Base-by-base conservation (phyloP, 192 early-diverging fungal genomes). In the Backusella sp. region DNA sequence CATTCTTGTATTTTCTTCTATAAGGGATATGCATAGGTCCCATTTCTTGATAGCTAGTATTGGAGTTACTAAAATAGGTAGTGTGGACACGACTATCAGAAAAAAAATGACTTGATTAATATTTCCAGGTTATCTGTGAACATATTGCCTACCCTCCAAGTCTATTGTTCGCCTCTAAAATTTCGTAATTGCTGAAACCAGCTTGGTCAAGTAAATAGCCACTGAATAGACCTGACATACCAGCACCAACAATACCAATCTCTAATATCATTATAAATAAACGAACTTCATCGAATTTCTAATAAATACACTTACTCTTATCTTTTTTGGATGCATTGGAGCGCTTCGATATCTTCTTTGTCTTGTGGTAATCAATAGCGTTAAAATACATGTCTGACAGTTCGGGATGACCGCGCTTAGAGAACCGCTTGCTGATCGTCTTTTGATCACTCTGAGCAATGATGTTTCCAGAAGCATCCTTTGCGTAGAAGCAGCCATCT, bases 171-270 rank as follows among this genome's bases (percentile, higher is more conserved):
- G 49, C 77, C 39, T 81, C 80, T 23, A 81, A 69, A 56, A 81
- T 77, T 26, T 68, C 70, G 17, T 75, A 71, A 21, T 74, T 74
- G 19, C 77, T 44, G 17, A 81, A 69, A 7, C 80, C 80, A 4
- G 77, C 80, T 28, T 78, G 46, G 0, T 81, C 62, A 1, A 81
- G 69, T 2, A 81, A 67, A 12, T 71, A 69, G 0, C 72, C 80
- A 59, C 72, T 71, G 9, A 81, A 77, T 44, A 81, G 67, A 46
- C 79, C 79, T 11, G 79, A 66, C 74, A 76, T 72, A 49, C 79
- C 79, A 49, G 74, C 79, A 19, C 79, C 79, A 14, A 80, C 49
- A 66, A 80, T 75, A 67, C 79, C 74, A 46, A 80, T 76, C 14
- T 80, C 74, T 76, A 59, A 59, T 28, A 12, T 0, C 9, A 59